phyloP scores from a whole-genome alignment of 768 basidiomycete species.

The Trametes sanguinea region DNA sequence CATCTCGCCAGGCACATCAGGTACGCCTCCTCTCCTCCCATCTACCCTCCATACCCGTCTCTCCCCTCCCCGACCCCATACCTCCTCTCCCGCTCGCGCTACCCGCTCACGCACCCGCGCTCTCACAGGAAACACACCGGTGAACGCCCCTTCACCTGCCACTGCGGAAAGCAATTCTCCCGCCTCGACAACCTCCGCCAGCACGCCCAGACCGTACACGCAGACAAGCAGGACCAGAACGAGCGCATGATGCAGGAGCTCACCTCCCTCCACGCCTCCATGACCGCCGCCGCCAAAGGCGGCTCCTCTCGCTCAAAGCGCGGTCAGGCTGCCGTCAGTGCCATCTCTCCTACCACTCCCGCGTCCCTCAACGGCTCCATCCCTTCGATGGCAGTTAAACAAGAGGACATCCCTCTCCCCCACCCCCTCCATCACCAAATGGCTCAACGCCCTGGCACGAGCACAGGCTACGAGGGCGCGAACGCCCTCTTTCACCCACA shows the following conservation, averaged over 20 bases:
- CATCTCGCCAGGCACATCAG: constrained; percentile 95
- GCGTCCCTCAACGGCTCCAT: constrained; percentile 23
- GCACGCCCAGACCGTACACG: constrained; percentile 95
- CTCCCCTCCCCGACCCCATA: background rate
- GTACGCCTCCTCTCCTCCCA: constrained; percentile 51
- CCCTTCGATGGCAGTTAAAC: constrained; percentile 39
- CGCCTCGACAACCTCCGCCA: constrained; percentile 96
- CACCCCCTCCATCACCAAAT: constrained; percentile 40
- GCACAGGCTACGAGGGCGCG: constrained; percentile 67
- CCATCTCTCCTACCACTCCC: constrained; percentile 23
- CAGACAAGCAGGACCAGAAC: constrained; percentile 89
- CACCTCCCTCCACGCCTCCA: constrained; percentile 77
- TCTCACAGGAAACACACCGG: constrained; percentile 90
- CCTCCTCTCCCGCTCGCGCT: background rate
- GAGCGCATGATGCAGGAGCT: constrained; percentile 91
- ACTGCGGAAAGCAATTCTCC: constrained; percentile 94
- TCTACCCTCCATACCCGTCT: constrained; percentile 20
- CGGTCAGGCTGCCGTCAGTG: constrained; percentile 30
- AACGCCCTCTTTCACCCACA: constrained; percentile 33
- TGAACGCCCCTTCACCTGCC: constrained; percentile 94
- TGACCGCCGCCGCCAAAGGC: constrained; percentile 58
- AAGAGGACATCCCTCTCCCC: constrained; percentile 38
- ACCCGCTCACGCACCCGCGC: constrained; percentile 26
- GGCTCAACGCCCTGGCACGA: constrained; percentile 69
- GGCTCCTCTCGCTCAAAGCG: constrained; percentile 43